These are phyloP conservation scores for Spergularia bocconei DNA, from an alignment of 148 eudicot genomes.

Conservation along the genomic window DNA sequence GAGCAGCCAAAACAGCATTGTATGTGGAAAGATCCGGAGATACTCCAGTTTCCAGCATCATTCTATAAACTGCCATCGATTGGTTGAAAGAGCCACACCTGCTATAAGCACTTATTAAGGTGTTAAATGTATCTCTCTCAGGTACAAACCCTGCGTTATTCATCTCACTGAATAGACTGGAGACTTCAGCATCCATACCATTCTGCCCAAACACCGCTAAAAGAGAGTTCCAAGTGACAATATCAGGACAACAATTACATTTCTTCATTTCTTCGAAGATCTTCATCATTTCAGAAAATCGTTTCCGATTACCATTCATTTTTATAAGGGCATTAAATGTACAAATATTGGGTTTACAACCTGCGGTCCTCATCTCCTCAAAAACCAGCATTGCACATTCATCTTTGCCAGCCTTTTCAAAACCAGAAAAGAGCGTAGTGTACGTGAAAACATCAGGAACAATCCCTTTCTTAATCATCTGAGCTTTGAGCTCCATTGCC, in stretches of 20 bases:
- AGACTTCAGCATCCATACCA: conserved; percentile 76
- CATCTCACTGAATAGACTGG: conserved; percentile 74
- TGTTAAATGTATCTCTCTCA: conserved; percentile 87
- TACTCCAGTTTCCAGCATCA: conserved; percentile 75
- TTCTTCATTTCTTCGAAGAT: conserved; percentile 73
- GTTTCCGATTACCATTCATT: conserved; percentile 86
- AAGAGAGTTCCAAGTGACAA: conserved; percentile 91
- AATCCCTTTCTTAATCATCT: conserved; percentile 74
- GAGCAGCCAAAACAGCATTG: conserved; percentile 78
- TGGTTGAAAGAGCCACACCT: conserved; percentile 68
- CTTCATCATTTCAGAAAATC: conserved; percentile 79
- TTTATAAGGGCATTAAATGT: conserved; percentile 84
- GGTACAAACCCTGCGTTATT: conserved; percentile 79
- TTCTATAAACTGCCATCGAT: conserved; percentile 68
- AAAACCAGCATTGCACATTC: conserved; percentile 81
- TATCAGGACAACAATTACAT: conserved; percentile 69
- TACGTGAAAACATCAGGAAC: conserved; percentile 85
- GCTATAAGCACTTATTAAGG: conserved; percentile 85
- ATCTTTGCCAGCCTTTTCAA: conserved; percentile 90
- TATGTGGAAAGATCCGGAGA: conserved; percentile 85
- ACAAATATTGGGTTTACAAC: conserved; percentile 80
- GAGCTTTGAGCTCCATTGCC: conserved; percentile 62
- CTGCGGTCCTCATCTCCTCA: conserved; percentile 71
- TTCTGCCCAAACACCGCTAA: conserved; percentile 85
- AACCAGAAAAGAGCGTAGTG: conserved; percentile 83